Conservation (phyloP, 176 grass and related monocot genomes). For the Triticum monococcum region DNA sequence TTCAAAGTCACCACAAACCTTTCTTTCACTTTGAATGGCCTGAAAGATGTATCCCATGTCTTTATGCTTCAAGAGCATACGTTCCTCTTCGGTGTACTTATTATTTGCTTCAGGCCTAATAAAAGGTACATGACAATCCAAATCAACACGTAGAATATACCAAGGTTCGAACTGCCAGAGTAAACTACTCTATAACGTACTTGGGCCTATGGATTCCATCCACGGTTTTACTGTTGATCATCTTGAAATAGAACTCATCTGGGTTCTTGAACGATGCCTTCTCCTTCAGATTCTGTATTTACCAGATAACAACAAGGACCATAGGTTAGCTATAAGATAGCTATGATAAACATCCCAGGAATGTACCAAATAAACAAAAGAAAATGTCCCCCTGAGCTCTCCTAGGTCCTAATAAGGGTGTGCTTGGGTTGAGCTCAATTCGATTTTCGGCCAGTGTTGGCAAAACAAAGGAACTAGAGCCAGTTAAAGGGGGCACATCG, state of each 20-base stretch:
- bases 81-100: conserved; percentile 77
- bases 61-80: conserved; percentile 85
- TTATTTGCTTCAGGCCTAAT: conserved; percentile 83
- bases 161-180: not conserved
- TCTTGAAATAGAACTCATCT: conserved; percentile 97
- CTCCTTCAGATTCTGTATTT: conserved; percentile 71
- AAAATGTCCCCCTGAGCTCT: not conserved
- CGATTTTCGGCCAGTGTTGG: not conserved
- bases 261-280: conserved; percentile 79
- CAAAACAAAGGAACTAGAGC: not conserved
- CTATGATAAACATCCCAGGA: not conserved
- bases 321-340: not conserved
- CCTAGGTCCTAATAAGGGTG: not conserved
- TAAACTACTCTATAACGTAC: conserved; percentile 31
- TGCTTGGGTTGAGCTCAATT: not conserved
- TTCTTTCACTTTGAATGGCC: conserved; percentile 83
- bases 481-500: not conserved
- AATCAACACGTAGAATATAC: conserved; percentile 21
- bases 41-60: conserved; percentile 88
- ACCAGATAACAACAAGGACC: not conserved
- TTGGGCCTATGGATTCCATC: conserved; percentile 70
- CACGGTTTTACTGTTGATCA: conserved; percentile 70
- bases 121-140: conserved; percentile 6
- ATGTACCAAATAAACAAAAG: not conserved
- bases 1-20: conserved; percentile 41